phyloP scores from a whole-genome alignment of 23 red algal genomes.

The Chondrus crispus region DNA sequence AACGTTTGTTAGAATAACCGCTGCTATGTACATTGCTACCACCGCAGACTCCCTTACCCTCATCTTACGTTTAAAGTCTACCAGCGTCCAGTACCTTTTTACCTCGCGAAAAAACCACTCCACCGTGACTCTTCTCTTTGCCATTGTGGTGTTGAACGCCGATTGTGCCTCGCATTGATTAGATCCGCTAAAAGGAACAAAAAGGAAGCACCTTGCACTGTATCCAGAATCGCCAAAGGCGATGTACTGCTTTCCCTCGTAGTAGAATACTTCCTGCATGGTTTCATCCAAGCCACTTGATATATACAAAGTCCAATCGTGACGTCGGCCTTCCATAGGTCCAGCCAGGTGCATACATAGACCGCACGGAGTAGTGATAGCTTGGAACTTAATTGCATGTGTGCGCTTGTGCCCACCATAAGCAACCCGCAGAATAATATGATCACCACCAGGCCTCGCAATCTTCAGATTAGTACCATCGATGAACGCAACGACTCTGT shows the following conservation, averaged over 20 bases:
- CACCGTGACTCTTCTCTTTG: background rate
- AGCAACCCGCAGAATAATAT: background rate
- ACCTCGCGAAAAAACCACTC: background rate
- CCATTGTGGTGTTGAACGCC: background rate
- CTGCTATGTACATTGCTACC: background rate
- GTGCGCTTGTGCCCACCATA: background rate
- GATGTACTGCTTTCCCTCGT: background rate
- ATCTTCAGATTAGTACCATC: background rate
- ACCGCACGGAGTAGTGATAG: background rate
- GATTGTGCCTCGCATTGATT: background rate
- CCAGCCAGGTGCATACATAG: background rate
- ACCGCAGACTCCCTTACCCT: background rate
- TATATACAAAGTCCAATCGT: constrained; percentile 2
- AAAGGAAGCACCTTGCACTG: background rate
- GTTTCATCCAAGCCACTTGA: background rate
- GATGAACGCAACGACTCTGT: no score
- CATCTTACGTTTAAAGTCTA: constrained; percentile 5
- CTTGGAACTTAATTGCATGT: background rate
- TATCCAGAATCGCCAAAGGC: background rate
- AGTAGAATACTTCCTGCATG: background rate
- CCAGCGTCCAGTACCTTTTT: background rate
- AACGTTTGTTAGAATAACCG: background rate
- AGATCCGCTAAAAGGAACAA: background rate
- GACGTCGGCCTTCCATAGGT: background rate
- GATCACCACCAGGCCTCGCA: background rate